These are phyloP conservation scores for Colletotrichum sp. DNA, from an alignment of 2,329 filamentous ascomycete genomes.

Conservation along the genomic window DNA sequence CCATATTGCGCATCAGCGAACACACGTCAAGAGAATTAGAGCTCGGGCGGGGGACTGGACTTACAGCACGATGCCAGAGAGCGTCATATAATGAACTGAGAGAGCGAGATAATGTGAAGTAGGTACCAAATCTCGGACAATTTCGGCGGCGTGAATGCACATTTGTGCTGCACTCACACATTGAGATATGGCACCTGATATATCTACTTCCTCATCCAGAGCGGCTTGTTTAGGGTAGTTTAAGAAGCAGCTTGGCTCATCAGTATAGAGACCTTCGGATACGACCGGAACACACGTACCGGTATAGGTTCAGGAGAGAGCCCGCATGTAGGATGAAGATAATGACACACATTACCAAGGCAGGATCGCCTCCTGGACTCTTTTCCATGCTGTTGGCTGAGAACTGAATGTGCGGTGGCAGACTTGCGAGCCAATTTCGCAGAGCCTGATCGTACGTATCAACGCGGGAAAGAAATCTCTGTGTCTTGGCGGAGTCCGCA, in stretches of 20 bases:
- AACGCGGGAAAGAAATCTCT: constrained; percentile 3
- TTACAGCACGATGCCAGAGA: background rate
- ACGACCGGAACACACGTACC: background rate
- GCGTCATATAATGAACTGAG: background rate
- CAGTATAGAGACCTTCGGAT: background rate
- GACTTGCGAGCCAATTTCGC: constrained; percentile 23
- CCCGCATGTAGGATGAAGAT: background rate
- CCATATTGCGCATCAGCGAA: background rate
- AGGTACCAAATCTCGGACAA: background rate
- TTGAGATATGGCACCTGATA: background rate
- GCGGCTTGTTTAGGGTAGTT: background rate
- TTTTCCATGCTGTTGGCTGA: constrained; percentile 24
- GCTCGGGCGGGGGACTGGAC: background rate
- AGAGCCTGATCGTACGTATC: constrained; percentile 21
- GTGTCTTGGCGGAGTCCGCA: background rate
- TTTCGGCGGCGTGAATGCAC: background rate
- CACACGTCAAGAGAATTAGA: rapidly evolving
- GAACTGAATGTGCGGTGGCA: constrained; percentile 30
- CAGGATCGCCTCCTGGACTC: background rate
- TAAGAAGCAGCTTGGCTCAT: background rate
- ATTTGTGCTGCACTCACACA: background rate
- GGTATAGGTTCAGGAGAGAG: background rate
- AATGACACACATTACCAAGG: background rate
- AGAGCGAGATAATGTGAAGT: background rate
- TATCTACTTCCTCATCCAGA: background rate